Percentiles rank a stretch among this genome's conserved stretches.
phyloP scores from a whole-genome alignment of 768 basidiomycete species.

The Mycena epipterygia region DNA sequence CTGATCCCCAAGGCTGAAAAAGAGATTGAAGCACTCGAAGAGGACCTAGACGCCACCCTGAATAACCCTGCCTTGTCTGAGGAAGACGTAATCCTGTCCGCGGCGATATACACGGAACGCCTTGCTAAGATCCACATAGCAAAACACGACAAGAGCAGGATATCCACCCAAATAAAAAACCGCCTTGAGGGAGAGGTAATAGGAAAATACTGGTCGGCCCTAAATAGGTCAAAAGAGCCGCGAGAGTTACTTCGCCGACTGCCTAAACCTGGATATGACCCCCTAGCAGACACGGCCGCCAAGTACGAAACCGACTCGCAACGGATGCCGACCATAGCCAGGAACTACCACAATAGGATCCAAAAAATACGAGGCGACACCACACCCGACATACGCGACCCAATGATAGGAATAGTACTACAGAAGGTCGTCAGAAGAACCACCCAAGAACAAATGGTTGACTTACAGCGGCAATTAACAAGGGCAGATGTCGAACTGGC shows the following conservation, averaged over 20 bases:
- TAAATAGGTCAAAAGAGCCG: neutral
- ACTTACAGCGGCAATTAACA: neutral
- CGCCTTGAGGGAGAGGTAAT: neutral
- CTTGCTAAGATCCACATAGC: neutral
- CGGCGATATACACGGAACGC: neutral
- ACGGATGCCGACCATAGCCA: neutral
- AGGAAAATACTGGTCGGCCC: neutral
- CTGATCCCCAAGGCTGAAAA: neutral
- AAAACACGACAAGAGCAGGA: neutral
- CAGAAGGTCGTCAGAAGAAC: neutral
- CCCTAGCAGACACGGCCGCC: neutral
- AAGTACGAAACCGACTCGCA: neutral
- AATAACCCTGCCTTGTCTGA: neutral
- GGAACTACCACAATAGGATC: slow-evolving; percentile 9
- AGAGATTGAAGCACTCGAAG: neutral
- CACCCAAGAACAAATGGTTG: neutral
- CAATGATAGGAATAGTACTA: neutral
- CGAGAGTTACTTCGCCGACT: neutral
- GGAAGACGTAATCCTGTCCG: neutral
- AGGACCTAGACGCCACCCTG: neutral
- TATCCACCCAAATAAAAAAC: neutral
- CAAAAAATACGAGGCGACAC: neutral
- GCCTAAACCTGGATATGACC: neutral
- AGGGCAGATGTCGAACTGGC: slow-evolving; percentile 10
- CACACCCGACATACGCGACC: neutral